Evolutionary conservation across 176 grass and related monocot genomes (phyloP), one percentile per base, ranked within the genome.

Genomic region (Oryza glaberrima): DNA sequence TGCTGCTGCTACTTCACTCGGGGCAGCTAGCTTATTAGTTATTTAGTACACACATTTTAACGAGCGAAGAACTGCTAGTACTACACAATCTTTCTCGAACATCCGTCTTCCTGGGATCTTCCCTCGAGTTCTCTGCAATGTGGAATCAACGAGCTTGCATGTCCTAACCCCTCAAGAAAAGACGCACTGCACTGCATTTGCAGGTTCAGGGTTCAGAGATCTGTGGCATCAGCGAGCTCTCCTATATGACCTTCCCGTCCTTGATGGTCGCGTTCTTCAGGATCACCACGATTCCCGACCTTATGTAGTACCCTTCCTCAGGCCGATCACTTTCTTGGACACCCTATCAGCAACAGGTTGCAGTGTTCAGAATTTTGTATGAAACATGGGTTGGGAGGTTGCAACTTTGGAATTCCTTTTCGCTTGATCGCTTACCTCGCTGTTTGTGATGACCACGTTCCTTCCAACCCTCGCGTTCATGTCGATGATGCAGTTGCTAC

Each of bases 401-500:
- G 82, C 41, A 64, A 11, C 20, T 28, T 66, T 65, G 43, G 30
- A 2, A 10, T 0, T 10, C 52, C 14, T 15, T 15, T 44, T 43
- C 14, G 6, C 41, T 34, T 23, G 20, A 23, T 10, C 4, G 6
- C 76, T 70, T 82, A 92, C 94, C 86, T 95, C 90, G 23, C 84
- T 80, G 82, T 95, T 95, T 23, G 49, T 4, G 43, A 95, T 95
- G 7, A 91, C 28, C 52, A 91, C 90, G 48, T 95, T 77, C 86
- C 85, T 95, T 34, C 94, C 94, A 5, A 95, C 76, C 83, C 94
- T 89, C 1, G 94, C 94, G 67, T 89, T 95, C 91, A 91, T 95
- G 83, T 95, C 94, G 32, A 95, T 95, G 61, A 95, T 93, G 77
- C 94, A 95, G 72, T 93, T 91, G 83, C 94, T 95, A 51, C 40